These are phyloP conservation scores for Leptographium galeiforme DNA, from an alignment of 2,329 filamentous ascomycete genomes.

Conservation along the genomic window DNA sequence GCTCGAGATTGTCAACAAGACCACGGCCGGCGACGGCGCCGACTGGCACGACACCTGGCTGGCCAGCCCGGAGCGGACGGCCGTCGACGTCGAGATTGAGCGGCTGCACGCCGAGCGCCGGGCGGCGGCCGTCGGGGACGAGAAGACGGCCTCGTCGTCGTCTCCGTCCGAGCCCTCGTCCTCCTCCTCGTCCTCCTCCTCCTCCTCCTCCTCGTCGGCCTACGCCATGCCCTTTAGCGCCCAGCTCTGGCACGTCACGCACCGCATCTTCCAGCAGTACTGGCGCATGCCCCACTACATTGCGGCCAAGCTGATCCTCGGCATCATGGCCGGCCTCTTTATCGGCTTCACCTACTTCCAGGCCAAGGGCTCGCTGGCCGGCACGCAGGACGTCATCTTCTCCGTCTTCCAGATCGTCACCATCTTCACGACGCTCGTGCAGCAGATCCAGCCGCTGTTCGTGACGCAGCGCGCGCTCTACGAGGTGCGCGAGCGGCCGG, in stretches of 20 bases:
- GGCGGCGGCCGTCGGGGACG: no score
- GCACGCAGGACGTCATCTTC: constrained; percentile 75
- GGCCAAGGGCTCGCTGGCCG: constrained; percentile 56
- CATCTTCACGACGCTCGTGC: constrained; percentile 64
- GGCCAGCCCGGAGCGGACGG: constrained; percentile 39
- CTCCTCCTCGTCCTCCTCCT: constrained; percentile 18
- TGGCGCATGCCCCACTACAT: constrained; percentile 85
- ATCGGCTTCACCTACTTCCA: constrained; percentile 73
- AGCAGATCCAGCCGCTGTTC: constrained; percentile 77
- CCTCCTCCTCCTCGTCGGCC: constrained; percentile 40
- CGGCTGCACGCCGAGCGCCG: constrained; percentile 29
- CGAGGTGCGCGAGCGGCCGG: constrained; percentile 71
- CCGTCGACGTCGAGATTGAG: constrained; percentile 43
- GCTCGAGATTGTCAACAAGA: constrained; percentile 50
- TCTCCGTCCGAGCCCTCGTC: no score
- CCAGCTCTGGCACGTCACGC: constrained; percentile 54
- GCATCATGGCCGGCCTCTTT: constrained; percentile 52
- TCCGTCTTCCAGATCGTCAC: constrained; percentile 72
- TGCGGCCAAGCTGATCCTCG: constrained; percentile 65
- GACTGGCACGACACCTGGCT: constrained; percentile 54
- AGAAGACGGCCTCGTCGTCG: no score
- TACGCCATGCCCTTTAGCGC: constrained; percentile 62
- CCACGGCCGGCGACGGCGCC: constrained; percentile 46
- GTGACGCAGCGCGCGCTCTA: constrained; percentile 69
- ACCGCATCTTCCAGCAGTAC: constrained; percentile 78